A percentile compares a stretch with the other conserved stretches of the same genome.
Evolutionary conservation across 1,284 basidiomycete genomes (phyloP).

Genomic region (Puccinia coronata): DNA sequence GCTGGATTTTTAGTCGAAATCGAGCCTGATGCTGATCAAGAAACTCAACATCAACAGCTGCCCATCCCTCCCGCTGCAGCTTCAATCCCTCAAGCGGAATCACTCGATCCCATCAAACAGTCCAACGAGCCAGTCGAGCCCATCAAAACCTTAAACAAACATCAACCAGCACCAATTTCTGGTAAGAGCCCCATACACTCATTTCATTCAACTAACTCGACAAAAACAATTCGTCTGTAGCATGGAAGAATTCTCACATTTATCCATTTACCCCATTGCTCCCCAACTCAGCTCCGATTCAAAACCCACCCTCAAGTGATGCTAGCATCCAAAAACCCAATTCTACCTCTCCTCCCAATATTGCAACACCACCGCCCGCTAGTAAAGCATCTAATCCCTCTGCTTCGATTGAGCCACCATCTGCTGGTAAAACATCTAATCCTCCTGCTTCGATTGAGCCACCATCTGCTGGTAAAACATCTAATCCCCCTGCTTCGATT

Average conservation of each 20-base stretch:
- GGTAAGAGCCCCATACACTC: not conserved
- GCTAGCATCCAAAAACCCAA: not conserved
- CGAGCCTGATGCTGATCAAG: not conserved
- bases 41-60: not conserved
- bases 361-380: not conserved
- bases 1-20: constrained; percentile 45
- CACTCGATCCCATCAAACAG: not conserved
- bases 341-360: not conserved
- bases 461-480: constrained; percentile 4
- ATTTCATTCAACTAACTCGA: not conserved
- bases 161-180: not conserved
- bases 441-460: constrained; percentile 1
- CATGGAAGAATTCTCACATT: not conserved
- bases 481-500: too few species aligned
- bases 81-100: not conserved
- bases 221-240: not conserved
- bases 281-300: not conserved
- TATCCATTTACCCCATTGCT: not conserved
- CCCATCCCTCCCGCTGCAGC: not conserved
- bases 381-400: too few species aligned
- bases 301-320: not conserved
- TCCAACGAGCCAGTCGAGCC: not conserved
- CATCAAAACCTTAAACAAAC: not conserved
- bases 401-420: constrained; percentile 7
- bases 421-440: too few species aligned